Conservation (phyloP, 129 eudicot genomes). For the Glebionis coronaria region DNA sequence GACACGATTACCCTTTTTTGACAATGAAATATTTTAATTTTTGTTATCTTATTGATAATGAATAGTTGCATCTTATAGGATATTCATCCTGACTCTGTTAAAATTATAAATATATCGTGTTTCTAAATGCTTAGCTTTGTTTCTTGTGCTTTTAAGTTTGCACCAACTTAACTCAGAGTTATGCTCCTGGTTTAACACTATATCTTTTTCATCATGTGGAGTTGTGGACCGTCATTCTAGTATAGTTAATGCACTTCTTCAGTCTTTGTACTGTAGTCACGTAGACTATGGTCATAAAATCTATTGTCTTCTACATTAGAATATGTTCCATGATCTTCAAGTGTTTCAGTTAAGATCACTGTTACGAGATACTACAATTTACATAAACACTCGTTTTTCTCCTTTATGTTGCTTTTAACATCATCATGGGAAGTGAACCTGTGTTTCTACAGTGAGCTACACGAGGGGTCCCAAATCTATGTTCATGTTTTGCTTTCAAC, state of each 20-base stretch:
- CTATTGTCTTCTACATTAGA: no score
- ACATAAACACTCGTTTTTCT: no score
- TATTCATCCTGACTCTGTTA: conserved; percentile 1
- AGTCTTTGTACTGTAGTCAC: no score
- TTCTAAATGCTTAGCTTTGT: neutral
- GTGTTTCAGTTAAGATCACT: no score
- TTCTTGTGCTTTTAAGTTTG: conserved; percentile 11
- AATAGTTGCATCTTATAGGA: neutral
- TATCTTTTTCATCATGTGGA: neutral
- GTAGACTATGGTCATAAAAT: no score
- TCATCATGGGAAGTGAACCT: neutral
- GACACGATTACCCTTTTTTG: neutral
- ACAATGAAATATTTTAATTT: no score
- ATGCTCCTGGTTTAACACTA: conserved; percentile 10
- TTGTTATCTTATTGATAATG: neutral
- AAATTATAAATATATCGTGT: neutral
- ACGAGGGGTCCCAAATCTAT: neutral
- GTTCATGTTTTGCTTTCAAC: neutral
- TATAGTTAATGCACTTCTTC: no score
- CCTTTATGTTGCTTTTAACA: neutral
- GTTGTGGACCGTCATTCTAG: no score
- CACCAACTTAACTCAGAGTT: neutral
- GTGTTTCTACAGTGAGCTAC: neutral
- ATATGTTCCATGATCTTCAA: no score
- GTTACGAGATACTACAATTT: no score